Percentiles rank a stretch among this genome's conserved stretches.
phyloP scores from a whole-genome alignment of 140 eudicot species.

The Bidens hawaiensis region DNA sequence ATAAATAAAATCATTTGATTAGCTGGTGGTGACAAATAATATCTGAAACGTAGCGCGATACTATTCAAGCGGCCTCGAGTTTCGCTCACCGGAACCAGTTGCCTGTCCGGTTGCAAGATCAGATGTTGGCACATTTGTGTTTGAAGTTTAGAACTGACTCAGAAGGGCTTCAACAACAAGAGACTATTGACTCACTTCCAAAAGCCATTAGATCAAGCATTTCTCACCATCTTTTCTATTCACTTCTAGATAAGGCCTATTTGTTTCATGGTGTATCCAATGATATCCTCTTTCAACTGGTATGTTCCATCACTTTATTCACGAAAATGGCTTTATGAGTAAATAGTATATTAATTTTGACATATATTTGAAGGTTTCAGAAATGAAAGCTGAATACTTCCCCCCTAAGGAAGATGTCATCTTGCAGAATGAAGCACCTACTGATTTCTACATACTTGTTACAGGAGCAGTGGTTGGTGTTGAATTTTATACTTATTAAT shows the following conservation, averaged over 20 bases:
- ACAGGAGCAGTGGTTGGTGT: conserved; percentile 54
- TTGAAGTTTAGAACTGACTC: conserved; percentile 61
- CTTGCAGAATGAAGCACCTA: conserved; percentile 59
- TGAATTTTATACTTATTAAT: conserved; percentile 2
- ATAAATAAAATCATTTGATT: background rate
- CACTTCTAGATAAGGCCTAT: conserved; percentile 49
- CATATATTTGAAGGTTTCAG: conserved; percentile 44
- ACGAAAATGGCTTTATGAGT: background rate
- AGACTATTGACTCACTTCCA: conserved; percentile 61
- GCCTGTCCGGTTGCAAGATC: conserved; percentile 64
- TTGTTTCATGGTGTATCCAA: conserved; percentile 54
- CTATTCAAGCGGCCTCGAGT: conserved; percentile 64
- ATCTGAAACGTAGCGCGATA: conserved; percentile 76
- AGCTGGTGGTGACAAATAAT: background rate
- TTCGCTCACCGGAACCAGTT: conserved; percentile 61
- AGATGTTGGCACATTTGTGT: conserved; percentile 67
- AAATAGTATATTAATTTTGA: too few relatives aligned
- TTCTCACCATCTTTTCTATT: conserved; percentile 52
- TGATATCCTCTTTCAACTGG: conserved; percentile 67
- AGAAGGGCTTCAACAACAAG: conserved; percentile 74
- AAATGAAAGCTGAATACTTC: conserved; percentile 70
- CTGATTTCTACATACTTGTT: conserved; percentile 61
- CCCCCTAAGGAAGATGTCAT: conserved; percentile 68
- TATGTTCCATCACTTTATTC: conserved; percentile 15
- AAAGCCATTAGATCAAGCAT: conserved; percentile 69